These are phyloP conservation scores for Macadamia integrifolia DNA, from an alignment of 164 flowering plant species.

Conservation along the genomic window DNA sequence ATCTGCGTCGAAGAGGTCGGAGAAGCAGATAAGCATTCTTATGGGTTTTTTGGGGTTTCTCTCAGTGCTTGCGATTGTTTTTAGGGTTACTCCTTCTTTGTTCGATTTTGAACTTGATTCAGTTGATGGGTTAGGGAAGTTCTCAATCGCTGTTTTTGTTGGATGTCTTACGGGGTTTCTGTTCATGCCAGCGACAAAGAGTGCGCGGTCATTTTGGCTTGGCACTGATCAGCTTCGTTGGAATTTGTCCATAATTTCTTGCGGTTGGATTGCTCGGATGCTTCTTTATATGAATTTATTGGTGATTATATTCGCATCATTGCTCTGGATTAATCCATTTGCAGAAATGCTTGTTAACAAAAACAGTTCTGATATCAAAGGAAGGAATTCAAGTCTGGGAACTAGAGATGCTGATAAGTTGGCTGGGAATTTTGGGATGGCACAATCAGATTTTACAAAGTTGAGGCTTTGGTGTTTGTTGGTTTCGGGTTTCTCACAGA, in stretches of 20 bases:
- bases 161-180: conserved; percentile 57
- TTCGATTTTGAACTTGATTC: conserved; percentile 52
- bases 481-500: conserved; percentile 51
- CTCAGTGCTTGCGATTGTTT: conserved; percentile 33
- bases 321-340: conserved; percentile 83
- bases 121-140: conserved; percentile 47
- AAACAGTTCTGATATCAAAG: conserved; percentile 16
- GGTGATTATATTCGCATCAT: conserved; percentile 36
- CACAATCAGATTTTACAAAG: conserved; percentile 38
- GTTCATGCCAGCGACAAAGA: conserved; percentile 54
- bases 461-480: conserved; percentile 63
- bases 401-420: conserved; percentile 26
- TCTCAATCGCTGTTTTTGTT: conserved; percentile 37
- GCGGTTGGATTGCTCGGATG: conserved; percentile 54
- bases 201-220: conserved; percentile 76
- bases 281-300: conserved; percentile 49
- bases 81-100: conserved; percentile 22
- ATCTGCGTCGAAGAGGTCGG: conserved; percentile 71
- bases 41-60: conserved; percentile 56
- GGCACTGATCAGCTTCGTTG: conserved; percentile 88
- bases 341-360: conserved; percentile 47
- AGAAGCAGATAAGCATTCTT: conserved; percentile 63
- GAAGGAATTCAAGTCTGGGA: conserved; percentile 5
- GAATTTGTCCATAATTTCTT: conserved; percentile 59
- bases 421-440: conserved; percentile 59